phyloP scores from a whole-genome alignment of 2,329 filamentous ascomycete genomes.

The Aspergillus alliaceus region DNA sequence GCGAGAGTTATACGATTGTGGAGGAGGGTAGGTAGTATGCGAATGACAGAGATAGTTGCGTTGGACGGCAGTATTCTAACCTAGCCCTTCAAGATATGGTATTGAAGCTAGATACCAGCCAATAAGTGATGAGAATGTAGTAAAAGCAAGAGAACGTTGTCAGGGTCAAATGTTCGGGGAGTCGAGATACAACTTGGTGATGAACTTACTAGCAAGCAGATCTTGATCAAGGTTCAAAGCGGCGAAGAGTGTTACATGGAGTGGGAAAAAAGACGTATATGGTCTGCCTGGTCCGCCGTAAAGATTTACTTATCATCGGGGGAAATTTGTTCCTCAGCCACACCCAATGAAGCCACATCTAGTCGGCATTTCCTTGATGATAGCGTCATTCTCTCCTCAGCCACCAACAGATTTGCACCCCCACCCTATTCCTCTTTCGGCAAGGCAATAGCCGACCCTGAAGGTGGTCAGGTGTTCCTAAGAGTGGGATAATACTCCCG shows the following conservation, averaged over 20 bases:
- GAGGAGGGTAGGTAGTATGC: no score
- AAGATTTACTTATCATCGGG: background rate
- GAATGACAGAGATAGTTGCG: background rate
- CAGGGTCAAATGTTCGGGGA: no score
- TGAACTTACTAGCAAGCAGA: no score
- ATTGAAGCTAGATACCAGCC: background rate
- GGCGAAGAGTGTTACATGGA: background rate
- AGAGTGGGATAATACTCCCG: slow-evolving; percentile 3
- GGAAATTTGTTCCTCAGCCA: background rate
- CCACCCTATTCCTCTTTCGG: slow-evolving; percentile 33
- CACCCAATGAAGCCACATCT: slow-evolving; percentile 3
- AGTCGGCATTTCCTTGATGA: background rate
- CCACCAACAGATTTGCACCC: slow-evolving; percentile 22
- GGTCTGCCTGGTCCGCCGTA: slow-evolving; percentile 8
- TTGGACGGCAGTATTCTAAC: background rate
- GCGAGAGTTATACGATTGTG: background rate
- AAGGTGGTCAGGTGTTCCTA: background rate
- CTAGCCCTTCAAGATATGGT: background rate
- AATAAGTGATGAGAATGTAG: no score
- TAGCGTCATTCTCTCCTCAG: background rate
- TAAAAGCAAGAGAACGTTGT: no score
- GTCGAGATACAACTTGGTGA: no score
- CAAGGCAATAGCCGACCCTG: slow-evolving; percentile 19
- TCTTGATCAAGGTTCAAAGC: background rate
- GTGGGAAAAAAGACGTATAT: slow-evolving; percentile 9